phyloP scores from a whole-genome alignment of 2,329 filamentous ascomycete genomes.

The Aspergillus sojae region DNA sequence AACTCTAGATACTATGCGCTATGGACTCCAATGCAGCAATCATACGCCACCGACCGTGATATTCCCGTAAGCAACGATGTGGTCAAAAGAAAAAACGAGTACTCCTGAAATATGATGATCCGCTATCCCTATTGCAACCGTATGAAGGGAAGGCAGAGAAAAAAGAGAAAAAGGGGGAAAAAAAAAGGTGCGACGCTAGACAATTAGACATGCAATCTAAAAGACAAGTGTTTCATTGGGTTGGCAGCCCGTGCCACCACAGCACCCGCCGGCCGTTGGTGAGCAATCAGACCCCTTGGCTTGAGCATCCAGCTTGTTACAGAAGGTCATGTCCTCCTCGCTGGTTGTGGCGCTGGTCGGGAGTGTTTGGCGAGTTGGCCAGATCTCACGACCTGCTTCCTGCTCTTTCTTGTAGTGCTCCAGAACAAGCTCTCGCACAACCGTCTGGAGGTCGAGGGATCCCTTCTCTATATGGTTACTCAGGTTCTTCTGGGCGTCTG shows the following conservation, averaged over 20 bases:
- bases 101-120: neutral
- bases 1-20: neutral
- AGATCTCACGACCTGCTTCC: slow-evolving; percentile 51
- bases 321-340: slow-evolving; percentile 36
- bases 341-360: slow-evolving; percentile 28
- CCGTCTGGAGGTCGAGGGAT: slow-evolving; percentile 58
- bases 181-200: neutral
- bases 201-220: neutral
- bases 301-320: slow-evolving; percentile 19
- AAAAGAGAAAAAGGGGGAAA: neutral
- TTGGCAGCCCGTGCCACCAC: slow-evolving; percentile 22
- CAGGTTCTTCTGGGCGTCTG: slow-evolving; percentile 61
- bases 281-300: neutral
- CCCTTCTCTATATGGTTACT: slow-evolving; percentile 59
- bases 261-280: slow-evolving; percentile 20
- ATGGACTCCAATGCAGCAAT: neutral
- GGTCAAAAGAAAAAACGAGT: neutral
- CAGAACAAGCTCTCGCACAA: slow-evolving; percentile 52
- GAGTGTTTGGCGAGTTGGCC: slow-evolving; percentile 51
- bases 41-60: neutral
- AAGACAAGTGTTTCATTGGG: slow-evolving; percentile 6
- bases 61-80: neutral
- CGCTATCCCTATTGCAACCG: neutral
- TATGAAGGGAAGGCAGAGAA: neutral
- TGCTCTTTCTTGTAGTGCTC: slow-evolving; percentile 52